Base-by-base conservation (phyloP, 495 filamentous ascomycete genomes). In the Paragyromitra xinjiangensis region DNA sequence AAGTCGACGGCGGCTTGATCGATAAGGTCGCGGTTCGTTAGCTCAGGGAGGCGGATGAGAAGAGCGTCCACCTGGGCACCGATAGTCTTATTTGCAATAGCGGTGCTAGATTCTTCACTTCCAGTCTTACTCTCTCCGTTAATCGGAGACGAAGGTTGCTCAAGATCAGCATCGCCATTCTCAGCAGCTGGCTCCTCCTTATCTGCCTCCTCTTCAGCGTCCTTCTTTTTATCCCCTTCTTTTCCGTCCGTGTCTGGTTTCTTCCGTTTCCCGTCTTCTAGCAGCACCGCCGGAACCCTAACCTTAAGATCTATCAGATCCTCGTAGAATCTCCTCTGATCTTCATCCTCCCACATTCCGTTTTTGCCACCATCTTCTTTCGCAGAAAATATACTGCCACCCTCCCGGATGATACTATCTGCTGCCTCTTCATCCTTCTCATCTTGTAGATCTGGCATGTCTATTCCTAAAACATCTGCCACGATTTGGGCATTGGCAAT, bases 291-390 rank as follows among this genome's bases (percentile, higher is more conserved):
- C 8, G 95, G 95, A 24, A 99, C 95, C 78, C 96, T 95, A 77
- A 95, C 94, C 81, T 97, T 97, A 12, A 99, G 87, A 83, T 99
- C 95, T 19, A 95, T 91, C 5, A 98, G 85, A 80, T 97, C 97
- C 84, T 99, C 95, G 83, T 99, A 98, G 83, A 98, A 99, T 44
- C 95, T 92, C 68, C 96, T 88, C 83, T 99, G 94, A 55, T 99
- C 95, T 81, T 98, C 95, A 78, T 99, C 95, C 85, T 98, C 96
- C 95, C 95, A 99, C 79, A 98, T 98, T 1, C 95, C 95, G n/a
- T 94, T 88, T 51, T 71, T 82, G 7, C 95, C 95, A 73, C 98
- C 95, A 75, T 99, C 96, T 1, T 93, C 93, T 39, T 94, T 92
- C 83, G 97, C 96, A 74, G 98, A 91, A 63, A 99, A 90, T 22